Base-by-base conservation (phyloP, 2,329 filamentous ascomycete species). In the Ophiostoma piceae region DNA sequence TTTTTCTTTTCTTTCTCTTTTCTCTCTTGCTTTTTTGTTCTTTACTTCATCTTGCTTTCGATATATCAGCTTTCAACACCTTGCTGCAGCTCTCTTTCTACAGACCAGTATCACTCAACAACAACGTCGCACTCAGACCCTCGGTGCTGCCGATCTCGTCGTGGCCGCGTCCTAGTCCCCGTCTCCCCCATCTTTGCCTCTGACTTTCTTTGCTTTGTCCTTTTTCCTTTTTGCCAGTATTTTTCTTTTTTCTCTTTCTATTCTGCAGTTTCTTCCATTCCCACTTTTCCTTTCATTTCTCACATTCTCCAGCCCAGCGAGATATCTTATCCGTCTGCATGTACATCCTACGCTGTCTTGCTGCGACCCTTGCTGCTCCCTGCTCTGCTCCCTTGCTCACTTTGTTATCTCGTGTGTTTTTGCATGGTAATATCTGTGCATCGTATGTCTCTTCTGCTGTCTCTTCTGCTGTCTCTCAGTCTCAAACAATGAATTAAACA, bases 151-250 rank as follows among this genome's bases (percentile, higher is more conserved):
- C 54, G 54, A 60, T 60, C 54, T n/a, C 62, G 8, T 39, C 32
- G 19, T 41, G 62, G 62, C 62, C 62, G 62, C 62, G 62, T 65
- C 29, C 32, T 41, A 65, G 62, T 65, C 62, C 62, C 62, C 32
- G 19, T 22, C 16, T 39, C 62, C 35, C 29, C 62, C 60, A 37
- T 65, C 60, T 65, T 65, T 65, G 60, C 16, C 26, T 19, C 12
- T 35, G n/a, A n/a, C 8, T 6, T 16, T 2, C 14, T 14, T 37
- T n/a, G 1, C 35, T 11, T 65, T 65, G 22, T 12, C 12, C 12
- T 1, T 26, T 60, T 32, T 14, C 41, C 32, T 22, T 26, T 32
- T 35, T 19, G 35, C 12, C 12, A 4, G 2, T n/a, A 35, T 35
- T 35, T 41, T 41, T 41, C 47, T 51, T 16, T 22, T 29, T 11